Evolutionary conservation across 2,329 filamentous ascomycete species (phyloP).

Genomic region (Ambrosiella cleistominuta): DNA sequence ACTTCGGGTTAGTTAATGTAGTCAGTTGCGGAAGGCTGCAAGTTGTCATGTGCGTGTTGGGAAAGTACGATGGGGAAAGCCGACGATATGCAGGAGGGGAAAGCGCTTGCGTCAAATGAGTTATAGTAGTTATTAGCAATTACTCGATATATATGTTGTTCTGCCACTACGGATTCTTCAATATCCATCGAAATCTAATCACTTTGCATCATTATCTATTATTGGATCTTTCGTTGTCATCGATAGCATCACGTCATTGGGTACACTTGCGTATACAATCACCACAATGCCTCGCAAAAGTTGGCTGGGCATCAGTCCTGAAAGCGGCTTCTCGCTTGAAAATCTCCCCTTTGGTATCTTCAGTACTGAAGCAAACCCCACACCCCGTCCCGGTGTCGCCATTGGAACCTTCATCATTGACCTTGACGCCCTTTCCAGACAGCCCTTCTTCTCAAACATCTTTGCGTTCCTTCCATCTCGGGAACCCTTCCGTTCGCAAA

Average conservation of each 20-base stretch:
- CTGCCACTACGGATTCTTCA: no score
- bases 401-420: conserved; percentile 52
- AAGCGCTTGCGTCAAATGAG: neutral
- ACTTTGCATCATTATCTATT: no score
- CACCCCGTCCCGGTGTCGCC: conserved; percentile 46
- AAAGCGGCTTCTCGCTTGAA: conserved; percentile 42
- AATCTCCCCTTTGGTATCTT: conserved; percentile 67
- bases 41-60: neutral
- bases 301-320: conserved; percentile 17
- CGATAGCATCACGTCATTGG: no score
- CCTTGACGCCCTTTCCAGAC: conserved; percentile 21
- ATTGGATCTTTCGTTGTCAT: no score
- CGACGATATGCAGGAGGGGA: neutral
- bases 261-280: neutral
- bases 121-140: neutral
- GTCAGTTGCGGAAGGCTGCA: no score
- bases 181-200: no score
- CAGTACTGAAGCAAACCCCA: conserved; percentile 33
- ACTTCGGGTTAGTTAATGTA: no score
- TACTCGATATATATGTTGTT: neutral
- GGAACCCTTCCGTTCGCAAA: conserved; percentile 17
- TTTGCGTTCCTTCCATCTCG: conserved; percentile 5
- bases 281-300: neutral
- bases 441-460: conserved; percentile 12
- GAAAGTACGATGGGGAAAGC: conserved; percentile 3